Percentiles rank a stretch among this genome's conserved stretches.
Conservation (phyloP, 2,329 filamentous ascomycete species). For the Capronia coronata region DNA sequence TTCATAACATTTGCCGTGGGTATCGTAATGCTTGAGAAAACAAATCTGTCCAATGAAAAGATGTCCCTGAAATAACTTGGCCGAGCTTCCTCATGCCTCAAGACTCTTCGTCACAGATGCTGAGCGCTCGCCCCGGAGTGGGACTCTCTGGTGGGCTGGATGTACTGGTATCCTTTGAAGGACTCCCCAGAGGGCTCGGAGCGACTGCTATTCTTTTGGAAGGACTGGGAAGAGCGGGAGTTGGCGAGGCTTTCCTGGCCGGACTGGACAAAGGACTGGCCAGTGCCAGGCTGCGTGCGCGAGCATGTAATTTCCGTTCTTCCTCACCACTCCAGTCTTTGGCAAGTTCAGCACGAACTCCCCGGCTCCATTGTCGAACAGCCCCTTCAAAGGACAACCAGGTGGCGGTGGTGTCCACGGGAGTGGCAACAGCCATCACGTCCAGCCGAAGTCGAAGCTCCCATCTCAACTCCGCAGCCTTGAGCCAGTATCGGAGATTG, state of each 20-base stretch:
- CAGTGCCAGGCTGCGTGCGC: slow-evolving; percentile 27
- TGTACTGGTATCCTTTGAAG: slow-evolving; percentile 3
- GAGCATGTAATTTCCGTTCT: slow-evolving; percentile 27
- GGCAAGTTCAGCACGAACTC: slow-evolving; percentile 75
- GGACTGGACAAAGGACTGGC: slow-evolving; percentile 27
- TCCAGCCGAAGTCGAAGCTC: slow-evolving; percentile 78
- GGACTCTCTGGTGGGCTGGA: slow-evolving; percentile 13
- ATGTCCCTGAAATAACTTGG: no score
- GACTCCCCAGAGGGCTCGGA: slow-evolving; percentile 18
- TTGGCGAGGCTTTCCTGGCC: slow-evolving; percentile 14
- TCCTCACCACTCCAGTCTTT: slow-evolving; percentile 55
- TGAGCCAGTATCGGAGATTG: slow-evolving; percentile 92
- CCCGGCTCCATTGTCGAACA: slow-evolving; percentile 73
- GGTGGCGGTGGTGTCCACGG: slow-evolving; percentile 50
- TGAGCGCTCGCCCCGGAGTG: slow-evolving; percentile 4
- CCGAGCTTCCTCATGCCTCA: background rate
- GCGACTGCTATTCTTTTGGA: slow-evolving; percentile 9
- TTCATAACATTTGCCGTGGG: slow-evolving; percentile 19
- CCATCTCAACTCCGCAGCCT: slow-evolving; percentile 90
- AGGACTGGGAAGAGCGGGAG: slow-evolving; percentile 20
- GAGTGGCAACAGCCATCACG: slow-evolving; percentile 76
- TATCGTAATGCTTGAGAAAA: slow-evolving; percentile 21
- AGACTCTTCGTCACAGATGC: slow-evolving; percentile 10
- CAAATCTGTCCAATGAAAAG: slow-evolving; percentile 1
- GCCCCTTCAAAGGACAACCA: slow-evolving; percentile 82